A percentile compares a stretch with the other conserved stretches of the same genome.
Evolutionary conservation across 1,284 basidiomycete genomes (phyloP).

Genomic region (Earliella scabrosa): DNA sequence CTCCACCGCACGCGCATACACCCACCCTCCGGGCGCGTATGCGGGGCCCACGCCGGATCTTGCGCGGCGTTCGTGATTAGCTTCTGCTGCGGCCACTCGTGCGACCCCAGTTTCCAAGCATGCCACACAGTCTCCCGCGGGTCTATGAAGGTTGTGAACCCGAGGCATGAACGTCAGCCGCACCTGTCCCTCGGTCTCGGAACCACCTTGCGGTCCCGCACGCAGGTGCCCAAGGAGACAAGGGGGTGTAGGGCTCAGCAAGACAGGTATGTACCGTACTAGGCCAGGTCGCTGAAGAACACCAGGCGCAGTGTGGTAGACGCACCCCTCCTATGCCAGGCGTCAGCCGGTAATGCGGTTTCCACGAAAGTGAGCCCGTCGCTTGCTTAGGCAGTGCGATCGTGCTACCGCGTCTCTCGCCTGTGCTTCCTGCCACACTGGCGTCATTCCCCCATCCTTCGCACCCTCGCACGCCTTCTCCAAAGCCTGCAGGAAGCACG

Average conservation of each 20-base stretch:
- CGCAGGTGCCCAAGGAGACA: not conserved
- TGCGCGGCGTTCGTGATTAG: conserved; percentile 10
- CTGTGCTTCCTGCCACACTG: conserved; percentile 8
- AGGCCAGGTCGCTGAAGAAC: no score
- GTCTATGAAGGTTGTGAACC: not conserved
- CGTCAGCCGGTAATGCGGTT: not conserved
- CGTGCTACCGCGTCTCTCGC: not conserved
- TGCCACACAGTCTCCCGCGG: conserved; percentile 7
- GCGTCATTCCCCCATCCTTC: conserved; percentile 1
- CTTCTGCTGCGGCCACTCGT: conserved; percentile 9
- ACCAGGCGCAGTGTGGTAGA: no score
- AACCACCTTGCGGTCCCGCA: not conserved
- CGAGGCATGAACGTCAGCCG: not conserved
- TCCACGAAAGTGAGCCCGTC: conserved; percentile 12
- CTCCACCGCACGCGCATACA: not conserved
- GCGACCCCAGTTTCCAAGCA: not conserved
- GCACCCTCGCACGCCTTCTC: conserved; percentile 1
- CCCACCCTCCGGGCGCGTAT: not conserved
- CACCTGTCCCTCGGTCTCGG: not conserved
- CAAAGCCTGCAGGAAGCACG: conserved; percentile 9
- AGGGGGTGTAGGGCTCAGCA: no score
- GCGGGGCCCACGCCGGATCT: conserved; percentile 18
- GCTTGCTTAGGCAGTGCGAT: conserved; percentile 9
- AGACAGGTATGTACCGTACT: no score
- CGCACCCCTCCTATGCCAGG: not conserved